These are phyloP conservation scores for Hypericum perforatum DNA, from an alignment of 345 rosid species.

Conservation along the genomic window DNA sequence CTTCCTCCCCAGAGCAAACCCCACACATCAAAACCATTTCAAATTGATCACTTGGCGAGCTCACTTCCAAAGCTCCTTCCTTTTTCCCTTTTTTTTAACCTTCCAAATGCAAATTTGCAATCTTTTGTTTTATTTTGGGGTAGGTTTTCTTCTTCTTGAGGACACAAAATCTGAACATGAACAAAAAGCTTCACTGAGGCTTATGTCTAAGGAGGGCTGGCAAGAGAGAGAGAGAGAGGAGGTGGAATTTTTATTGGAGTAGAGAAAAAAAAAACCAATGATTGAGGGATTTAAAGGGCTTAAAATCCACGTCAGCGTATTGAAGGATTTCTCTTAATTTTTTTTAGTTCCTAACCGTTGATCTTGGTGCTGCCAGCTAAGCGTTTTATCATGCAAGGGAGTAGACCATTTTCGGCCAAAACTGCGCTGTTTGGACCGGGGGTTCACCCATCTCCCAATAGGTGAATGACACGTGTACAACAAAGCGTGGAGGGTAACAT, in stretches of 20 bases:
- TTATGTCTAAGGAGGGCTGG: background rate
- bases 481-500: too few relatives aligned
- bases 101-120: background rate
- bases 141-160: constrained; percentile 1
- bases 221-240: constrained; percentile 9
- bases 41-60: constrained; percentile 5
- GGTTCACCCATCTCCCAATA: too few relatives aligned
- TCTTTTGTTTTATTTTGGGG: constrained; percentile 2
- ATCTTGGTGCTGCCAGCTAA: constrained; percentile 41
- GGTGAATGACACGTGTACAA: too few relatives aligned
- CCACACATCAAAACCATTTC: constrained; percentile 61
- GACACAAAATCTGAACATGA: constrained; percentile 11
- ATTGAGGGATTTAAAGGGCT: constrained; percentile 41
- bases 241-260: constrained; percentile 9
- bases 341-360: constrained; percentile 43
- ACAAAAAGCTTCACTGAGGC: constrained; percentile 13
- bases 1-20: constrained; percentile 42
- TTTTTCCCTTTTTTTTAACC: background rate
- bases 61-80: constrained; percentile 3
- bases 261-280: constrained; percentile 42
- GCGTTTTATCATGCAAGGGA: constrained; percentile 16
- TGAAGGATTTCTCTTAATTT: constrained; percentile 3
- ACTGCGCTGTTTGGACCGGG: too few relatives aligned
- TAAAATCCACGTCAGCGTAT: constrained; percentile 36
- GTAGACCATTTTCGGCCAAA: too few relatives aligned